Evolutionary conservation across 768 basidiomycete genomes (phyloP).

Genomic region (button mushroom (Agaricus bisporus)): DNA sequence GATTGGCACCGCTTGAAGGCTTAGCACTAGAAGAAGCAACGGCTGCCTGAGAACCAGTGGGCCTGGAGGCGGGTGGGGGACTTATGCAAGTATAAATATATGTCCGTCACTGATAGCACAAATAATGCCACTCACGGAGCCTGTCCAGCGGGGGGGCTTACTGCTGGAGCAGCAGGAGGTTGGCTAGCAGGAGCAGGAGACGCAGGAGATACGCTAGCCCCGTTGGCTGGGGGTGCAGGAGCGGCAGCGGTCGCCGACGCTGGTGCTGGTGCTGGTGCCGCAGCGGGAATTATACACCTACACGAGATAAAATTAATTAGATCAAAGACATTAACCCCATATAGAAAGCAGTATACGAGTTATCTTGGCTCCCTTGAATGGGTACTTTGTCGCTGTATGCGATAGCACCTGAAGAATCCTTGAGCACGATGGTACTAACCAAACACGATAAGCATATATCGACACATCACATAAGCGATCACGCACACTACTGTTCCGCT

Average conservation of each 20-base stretch:
- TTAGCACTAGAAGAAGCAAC: slow-evolving; percentile 10
- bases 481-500: slow-evolving; percentile 43
- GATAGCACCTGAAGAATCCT: slow-evolving; percentile 49
- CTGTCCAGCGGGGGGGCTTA: not conserved
- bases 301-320: not conserved
- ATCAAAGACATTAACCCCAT: not conserved
- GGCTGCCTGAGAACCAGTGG: slow-evolving; percentile 16
- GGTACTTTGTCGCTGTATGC: slow-evolving; percentile 49
- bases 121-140: not conserved
- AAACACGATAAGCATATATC: not conserved
- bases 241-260: not conserved
- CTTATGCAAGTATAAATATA: not conserved
- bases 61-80: not conserved
- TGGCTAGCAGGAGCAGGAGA: slow-evolving; percentile 4
- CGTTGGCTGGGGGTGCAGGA: not conserved
- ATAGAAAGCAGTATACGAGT: slow-evolving; percentile 21
- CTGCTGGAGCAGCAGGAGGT: not conserved
- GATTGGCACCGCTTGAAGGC: slow-evolving; percentile 15
- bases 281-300: slow-evolving; percentile 4
- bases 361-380: slow-evolving; percentile 29
- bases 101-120: not conserved
- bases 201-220: not conserved
- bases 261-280: not conserved
- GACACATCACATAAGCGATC: not conserved
- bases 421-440: slow-evolving; percentile 46